Conservation (phyloP, 2,329 filamentous ascomycete genomes). For the Stachybotrys chlorohalonatus region DNA sequence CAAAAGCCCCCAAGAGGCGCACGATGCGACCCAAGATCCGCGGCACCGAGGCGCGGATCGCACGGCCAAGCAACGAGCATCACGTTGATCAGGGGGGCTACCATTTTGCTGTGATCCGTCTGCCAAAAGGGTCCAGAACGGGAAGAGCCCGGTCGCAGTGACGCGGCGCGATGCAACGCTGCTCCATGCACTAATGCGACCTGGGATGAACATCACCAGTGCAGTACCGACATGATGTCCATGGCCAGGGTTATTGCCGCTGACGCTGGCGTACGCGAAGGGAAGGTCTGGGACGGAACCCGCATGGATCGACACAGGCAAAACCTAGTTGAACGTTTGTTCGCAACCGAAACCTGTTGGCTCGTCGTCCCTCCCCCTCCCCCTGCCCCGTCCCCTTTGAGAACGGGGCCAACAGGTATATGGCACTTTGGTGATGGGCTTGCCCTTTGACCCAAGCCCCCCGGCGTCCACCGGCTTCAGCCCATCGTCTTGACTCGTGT, state of each 20-base stretch:
- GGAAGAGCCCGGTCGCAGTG: background rate
- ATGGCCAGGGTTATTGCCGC: background rate
- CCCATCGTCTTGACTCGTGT: too few relatives aligned
- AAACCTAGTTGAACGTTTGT: too few relatives aligned
- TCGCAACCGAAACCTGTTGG: too few relatives aligned
- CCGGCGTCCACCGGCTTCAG: too few relatives aligned
- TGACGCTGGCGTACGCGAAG: background rate
- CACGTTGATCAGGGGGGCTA: too few relatives aligned
- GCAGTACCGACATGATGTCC: background rate
- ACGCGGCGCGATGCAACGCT: background rate
- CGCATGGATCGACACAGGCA: too few relatives aligned
- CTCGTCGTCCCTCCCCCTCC: too few relatives aligned
- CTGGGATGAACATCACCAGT: background rate
- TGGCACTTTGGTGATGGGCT: too few relatives aligned
- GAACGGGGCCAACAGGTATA: too few relatives aligned
- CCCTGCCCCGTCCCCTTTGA: too few relatives aligned
- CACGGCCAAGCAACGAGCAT: background rate
- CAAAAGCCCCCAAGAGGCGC: background rate
- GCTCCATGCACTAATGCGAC: background rate
- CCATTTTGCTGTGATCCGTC: too few relatives aligned
- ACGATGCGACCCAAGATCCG: background rate
- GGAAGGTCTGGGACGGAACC: background rate
- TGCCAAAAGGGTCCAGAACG: background rate
- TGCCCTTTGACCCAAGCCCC: too few relatives aligned
- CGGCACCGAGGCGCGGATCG: background rate